Percentiles rank a stretch among this genome's conserved stretches.
These are phyloP conservation scores for Ochetophila trinervis DNA, from an alignment of 306 rosid genomes.

Conservation along the genomic window DNA sequence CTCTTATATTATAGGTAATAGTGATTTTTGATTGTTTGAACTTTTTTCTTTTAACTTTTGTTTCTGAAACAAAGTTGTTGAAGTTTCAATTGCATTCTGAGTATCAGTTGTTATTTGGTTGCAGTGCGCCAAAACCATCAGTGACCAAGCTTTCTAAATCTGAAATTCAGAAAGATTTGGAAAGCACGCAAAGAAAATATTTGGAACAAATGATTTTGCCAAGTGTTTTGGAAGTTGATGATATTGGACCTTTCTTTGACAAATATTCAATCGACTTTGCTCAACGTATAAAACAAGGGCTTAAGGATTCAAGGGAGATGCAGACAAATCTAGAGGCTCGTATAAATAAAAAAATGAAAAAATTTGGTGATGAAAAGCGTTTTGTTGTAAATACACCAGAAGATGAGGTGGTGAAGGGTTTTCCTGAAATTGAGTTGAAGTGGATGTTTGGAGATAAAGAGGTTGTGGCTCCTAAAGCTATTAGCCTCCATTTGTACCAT, in stretches of 20 bases:
- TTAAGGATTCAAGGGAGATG: conserved; percentile 69
- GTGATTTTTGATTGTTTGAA: not conserved
- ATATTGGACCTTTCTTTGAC: conserved; percentile 54
- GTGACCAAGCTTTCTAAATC: conserved; percentile 64
- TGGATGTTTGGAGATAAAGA: conserved; percentile 91
- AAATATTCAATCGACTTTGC: conserved; percentile 61
- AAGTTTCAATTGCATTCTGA: conserved; percentile 26
- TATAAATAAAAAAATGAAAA: conserved; percentile 59
- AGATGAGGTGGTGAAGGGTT: conserved; percentile 76
- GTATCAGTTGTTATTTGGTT: conserved; percentile 34
- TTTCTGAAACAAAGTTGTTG: conserved; percentile 13
- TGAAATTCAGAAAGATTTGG: conserved; percentile 75
- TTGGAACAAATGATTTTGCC: conserved; percentile 77
- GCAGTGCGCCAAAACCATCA: conserved; percentile 53
- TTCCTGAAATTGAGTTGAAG: conserved; percentile 82
- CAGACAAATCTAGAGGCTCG: conserved; percentile 60
- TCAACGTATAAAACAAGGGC: conserved; percentile 50
- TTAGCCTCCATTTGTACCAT: conserved; percentile 71
- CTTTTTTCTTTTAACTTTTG: not conserved
- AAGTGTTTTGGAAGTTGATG: conserved; percentile 58
- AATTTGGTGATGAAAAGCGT: conserved; percentile 66
- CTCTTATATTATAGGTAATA: not conserved
- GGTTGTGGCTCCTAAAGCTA: conserved; percentile 77
- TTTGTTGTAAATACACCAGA: conserved; percentile 56
- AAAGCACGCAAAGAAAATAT: conserved; percentile 60